Conservation (phyloP, 306 rosid genomes). For the Fragaria vesca region DNA sequence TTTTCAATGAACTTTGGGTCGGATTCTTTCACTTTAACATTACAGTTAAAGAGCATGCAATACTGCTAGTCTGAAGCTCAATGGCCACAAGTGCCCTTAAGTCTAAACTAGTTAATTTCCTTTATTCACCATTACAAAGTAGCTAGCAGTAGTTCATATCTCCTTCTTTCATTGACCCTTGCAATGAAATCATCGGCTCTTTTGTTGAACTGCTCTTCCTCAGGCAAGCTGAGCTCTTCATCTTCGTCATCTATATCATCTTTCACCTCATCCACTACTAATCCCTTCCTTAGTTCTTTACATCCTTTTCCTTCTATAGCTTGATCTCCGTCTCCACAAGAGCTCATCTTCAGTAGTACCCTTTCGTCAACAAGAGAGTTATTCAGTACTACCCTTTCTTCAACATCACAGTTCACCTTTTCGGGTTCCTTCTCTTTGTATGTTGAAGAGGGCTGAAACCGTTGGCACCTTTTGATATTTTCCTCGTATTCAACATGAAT, state of each 20-base stretch:
- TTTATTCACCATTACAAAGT: constrained; percentile 25
- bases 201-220: constrained; percentile 52
- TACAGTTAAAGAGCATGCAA: constrained; percentile 1
- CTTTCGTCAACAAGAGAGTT: constrained; percentile 23
- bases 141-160: constrained; percentile 50
- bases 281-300: constrained; percentile 19
- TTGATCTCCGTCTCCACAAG: constrained; percentile 17
- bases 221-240: constrained; percentile 16
- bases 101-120: background rate
- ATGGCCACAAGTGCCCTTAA: background rate
- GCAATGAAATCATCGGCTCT: constrained; percentile 91
- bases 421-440: constrained; percentile 13
- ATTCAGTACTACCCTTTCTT: constrained; percentile 14
- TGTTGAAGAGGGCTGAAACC: constrained; percentile 25
- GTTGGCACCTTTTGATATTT: constrained; percentile 31
- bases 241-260: constrained; percentile 12
- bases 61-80: background rate
- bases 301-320: constrained; percentile 12
- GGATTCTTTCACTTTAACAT: background rate
- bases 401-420: constrained; percentile 8
- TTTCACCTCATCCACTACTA: constrained; percentile 5
- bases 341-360: constrained; percentile 4
- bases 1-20: background rate
- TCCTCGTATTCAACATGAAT: constrained; percentile 41
- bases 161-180: constrained; percentile 62